These are phyloP conservation scores for Amanita jacksonii DNA, from an alignment of 768 basidiomycete genomes.

Conservation along the genomic window DNA sequence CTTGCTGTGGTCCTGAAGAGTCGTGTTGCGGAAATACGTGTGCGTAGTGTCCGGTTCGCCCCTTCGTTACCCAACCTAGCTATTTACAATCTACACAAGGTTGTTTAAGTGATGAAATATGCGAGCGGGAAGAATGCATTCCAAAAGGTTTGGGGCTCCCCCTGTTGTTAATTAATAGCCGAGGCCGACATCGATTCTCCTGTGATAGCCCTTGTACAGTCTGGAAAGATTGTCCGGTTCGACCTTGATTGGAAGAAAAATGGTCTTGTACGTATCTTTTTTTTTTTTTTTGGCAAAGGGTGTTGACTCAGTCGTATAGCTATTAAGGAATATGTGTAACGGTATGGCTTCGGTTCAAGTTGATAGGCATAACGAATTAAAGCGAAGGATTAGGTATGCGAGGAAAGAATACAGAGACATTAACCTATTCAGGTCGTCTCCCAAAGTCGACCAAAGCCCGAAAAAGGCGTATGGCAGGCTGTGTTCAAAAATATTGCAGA, in stretches of 20 bases:
- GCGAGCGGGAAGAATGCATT: conserved; percentile 8
- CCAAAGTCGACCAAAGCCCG: conserved; percentile 1
- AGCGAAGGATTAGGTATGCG: neutral
- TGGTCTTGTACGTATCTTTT: neutral
- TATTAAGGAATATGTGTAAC: conserved; percentile 7
- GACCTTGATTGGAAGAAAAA: conserved; percentile 3
- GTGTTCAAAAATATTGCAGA: conserved; percentile 4
- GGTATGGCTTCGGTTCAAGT: neutral
- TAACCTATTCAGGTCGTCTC: conserved; percentile 5
- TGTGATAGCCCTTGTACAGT: neutral
- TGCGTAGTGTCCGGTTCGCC: neutral
- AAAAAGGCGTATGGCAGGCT: conserved; percentile 5
- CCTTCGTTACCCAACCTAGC: neutral
- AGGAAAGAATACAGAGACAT: conserved; percentile 8
- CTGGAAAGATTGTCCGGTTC: conserved; percentile 5
- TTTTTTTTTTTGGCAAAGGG: neutral
- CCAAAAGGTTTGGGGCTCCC: neutral
- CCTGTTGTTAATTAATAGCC: neutral
- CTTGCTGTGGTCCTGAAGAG: neutral
- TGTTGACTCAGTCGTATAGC: neutral
- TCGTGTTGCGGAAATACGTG: neutral
- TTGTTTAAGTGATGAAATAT: conserved; percentile 1
- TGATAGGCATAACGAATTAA: neutral
- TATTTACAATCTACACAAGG: neutral
- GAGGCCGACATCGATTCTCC: neutral